phyloP scores from a whole-genome alignment of 306 rosid species.

The Prosopis cineraria region DNA sequence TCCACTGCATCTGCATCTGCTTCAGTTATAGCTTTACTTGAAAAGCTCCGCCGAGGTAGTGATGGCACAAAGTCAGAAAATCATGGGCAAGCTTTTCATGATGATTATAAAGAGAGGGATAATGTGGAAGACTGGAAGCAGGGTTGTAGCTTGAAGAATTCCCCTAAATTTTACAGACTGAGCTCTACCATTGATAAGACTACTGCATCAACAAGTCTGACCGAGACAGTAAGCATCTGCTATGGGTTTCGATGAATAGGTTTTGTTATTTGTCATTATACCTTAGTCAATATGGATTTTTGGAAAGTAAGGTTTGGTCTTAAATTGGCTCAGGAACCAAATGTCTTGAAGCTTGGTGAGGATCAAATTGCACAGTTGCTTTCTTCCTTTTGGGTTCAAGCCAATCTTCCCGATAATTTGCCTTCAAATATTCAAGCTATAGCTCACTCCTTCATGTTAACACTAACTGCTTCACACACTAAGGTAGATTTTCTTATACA shows the following conservation, averaged over 20 bases:
- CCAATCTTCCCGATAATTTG: slow-evolving; percentile 76
- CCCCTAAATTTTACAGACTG: slow-evolving; percentile 69
- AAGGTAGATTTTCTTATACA: slow-evolving; percentile 53
- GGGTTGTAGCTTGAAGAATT: slow-evolving; percentile 58
- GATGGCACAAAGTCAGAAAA: slow-evolving; percentile 56
- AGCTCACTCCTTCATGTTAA: slow-evolving; percentile 68
- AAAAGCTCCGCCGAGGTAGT: slow-evolving; percentile 81
- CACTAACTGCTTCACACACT: slow-evolving; percentile 66
- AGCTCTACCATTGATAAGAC: slow-evolving; percentile 71
- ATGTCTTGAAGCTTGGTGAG: slow-evolving; percentile 78
- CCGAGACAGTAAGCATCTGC: slow-evolving; percentile 56
- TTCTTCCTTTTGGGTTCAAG: slow-evolving; percentile 93
- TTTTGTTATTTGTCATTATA: slow-evolving; percentile 16
- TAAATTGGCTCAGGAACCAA: slow-evolving; percentile 67
- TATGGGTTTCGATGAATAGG: slow-evolving; percentile 1
- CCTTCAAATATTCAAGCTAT: slow-evolving; percentile 92
- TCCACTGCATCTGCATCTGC: slow-evolving; percentile 77
- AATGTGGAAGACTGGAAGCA: slow-evolving; percentile 67
- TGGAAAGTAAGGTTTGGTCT: slow-evolving; percentile 28
- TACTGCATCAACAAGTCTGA: slow-evolving; percentile 54
- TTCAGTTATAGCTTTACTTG: slow-evolving; percentile 88
- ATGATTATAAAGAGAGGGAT: slow-evolving; percentile 58
- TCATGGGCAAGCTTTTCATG: slow-evolving; percentile 41
- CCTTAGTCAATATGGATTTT: slow-evolving; percentile 3
- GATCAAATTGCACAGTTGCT: slow-evolving; percentile 87